Conservation (phyloP, 208 protist species). For the Leishmania braziliensis region DNA sequence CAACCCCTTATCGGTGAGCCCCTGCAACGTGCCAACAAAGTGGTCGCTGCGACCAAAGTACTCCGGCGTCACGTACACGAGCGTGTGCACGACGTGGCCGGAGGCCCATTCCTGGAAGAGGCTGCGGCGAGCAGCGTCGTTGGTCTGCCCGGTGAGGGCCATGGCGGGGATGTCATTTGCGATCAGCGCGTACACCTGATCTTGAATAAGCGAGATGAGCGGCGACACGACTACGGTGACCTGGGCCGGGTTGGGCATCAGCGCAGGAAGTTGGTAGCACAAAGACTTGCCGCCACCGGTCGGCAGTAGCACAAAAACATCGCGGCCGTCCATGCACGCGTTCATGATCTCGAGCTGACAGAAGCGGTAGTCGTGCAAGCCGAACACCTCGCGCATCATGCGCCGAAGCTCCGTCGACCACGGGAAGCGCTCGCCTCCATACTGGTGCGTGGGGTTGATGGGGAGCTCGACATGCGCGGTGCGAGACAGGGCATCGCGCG, state of each 20-base stretch:
- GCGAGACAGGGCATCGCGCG: constrained; percentile 40
- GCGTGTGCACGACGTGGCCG: constrained; percentile 56
- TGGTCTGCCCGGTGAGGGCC: constrained; percentile 79
- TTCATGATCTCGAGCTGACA: constrained; percentile 96
- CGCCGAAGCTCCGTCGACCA: constrained; percentile 86
- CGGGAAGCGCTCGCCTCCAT: constrained; percentile 72
- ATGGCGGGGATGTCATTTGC: constrained; percentile 85
- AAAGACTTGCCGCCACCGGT: constrained; percentile 97
- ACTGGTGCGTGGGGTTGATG: constrained; percentile 71
- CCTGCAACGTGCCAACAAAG: constrained; percentile 61
- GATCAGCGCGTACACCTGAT: constrained; percentile 92
- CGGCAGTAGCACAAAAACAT: constrained; percentile 96
- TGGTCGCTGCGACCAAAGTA: constrained; percentile 86
- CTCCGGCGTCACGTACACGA: constrained; percentile 90
- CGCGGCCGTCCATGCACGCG: constrained; percentile 86
- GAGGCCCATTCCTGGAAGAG: constrained; percentile 76
- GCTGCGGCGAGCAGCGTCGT: constrained; percentile 49
- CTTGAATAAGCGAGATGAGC: constrained; percentile 97
- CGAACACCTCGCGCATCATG: constrained; percentile 89
- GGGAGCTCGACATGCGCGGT: constrained; percentile 56
- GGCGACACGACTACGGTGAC: constrained; percentile 95
- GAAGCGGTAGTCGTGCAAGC: constrained; percentile 88
- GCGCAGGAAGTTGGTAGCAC: constrained; percentile 95
- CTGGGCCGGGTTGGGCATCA: constrained; percentile 82
- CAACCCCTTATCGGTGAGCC: constrained; percentile 52